Evolutionary conservation across 805 yeast species (phyloP), one percentile per base, ranked within the genome.

Genomic region (Komagataella ulmi): DNA sequence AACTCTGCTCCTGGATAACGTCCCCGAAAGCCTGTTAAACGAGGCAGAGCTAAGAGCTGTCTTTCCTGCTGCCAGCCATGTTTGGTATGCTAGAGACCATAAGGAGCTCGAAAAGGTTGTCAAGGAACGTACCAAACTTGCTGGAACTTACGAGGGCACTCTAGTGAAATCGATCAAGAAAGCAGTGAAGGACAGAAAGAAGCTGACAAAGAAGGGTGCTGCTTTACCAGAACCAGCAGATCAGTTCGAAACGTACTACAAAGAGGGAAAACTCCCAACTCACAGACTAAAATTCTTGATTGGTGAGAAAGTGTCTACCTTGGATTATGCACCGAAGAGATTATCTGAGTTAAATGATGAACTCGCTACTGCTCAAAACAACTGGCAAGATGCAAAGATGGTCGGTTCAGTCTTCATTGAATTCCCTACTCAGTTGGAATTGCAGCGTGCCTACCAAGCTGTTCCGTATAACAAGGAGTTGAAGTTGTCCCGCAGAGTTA

Each of bases 361-460:
- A 50, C 84, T 93, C 57, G 71, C 69, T 48, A 70, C 74, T 24
- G 66, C 71, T 49, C 97, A 88, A 66, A 60, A 65, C 17, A 66
- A 71, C 44, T 76, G 78, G 65, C 74, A 75, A 49, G 66, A 74
- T 6, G 73, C 73, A 54, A 71, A 77, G 3, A 76, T 76, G 59
- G 64, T 76, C 46, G 81, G 85, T 3, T 79, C 96, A 44, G 91
- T 83, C 5, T 88, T 89, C 60, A 65, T 89, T 52, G 88, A 87
- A 61, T 91, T 93, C 66, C 76, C 85, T 50, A 74, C 86, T 54
- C 97, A 89, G 66, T 75, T 85, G 54, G 95, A 90, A 63, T 84
- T 93, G 52, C 97, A 90, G 67, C 75, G 81, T 58, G 96, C 96
- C 49, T 85, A 75, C 66, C 98, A 91, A 69, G 82, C 88, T n/a